These are phyloP conservation scores for Plasmodium knowlesi DNA, from an alignment of 169 alveolate species.

Conservation along the genomic window DNA sequence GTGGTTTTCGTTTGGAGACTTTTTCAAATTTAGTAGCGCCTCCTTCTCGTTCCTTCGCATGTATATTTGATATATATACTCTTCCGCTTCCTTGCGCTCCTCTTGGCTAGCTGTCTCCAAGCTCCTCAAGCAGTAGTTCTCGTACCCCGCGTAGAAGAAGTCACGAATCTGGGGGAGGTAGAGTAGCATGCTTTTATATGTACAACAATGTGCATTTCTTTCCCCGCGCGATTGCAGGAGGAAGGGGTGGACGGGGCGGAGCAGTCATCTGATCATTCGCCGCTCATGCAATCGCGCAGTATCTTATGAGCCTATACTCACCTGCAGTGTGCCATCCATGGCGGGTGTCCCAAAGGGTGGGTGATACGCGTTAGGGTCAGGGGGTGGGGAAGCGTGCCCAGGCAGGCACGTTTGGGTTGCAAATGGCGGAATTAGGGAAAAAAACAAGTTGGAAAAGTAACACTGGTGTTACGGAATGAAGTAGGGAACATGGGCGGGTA, in stretches of 20 bases:
- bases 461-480: neutral
- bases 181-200: too few species aligned
- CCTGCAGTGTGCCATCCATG: neutral
- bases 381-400: neutral
- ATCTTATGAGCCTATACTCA: neutral
- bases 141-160: slow-evolving; percentile 60
- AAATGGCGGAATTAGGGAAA: neutral
- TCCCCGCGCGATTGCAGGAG: too few species aligned
- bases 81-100: slow-evolving; percentile 52
- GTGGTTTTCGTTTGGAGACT: slow-evolving; percentile 32
- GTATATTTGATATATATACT: slow-evolving; percentile 65
- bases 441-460: neutral
- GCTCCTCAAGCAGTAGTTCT: slow-evolving; percentile 27
- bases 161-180: slow-evolving; percentile 35
- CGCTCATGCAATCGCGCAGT: neutral
- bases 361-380: neutral
- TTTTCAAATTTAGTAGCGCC: slow-evolving; percentile 21
- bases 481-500: neutral
- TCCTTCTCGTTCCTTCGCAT: slow-evolving; percentile 44
- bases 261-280: neutral
- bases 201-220: too few species aligned
- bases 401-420: neutral
- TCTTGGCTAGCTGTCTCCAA: slow-evolving; percentile 14
- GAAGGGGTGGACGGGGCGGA: neutral
- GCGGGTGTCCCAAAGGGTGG: neutral